Evolutionary conservation across 1,139 yeast species (phyloP).

Genomic region (Suhomyces yuchorum): DNA sequence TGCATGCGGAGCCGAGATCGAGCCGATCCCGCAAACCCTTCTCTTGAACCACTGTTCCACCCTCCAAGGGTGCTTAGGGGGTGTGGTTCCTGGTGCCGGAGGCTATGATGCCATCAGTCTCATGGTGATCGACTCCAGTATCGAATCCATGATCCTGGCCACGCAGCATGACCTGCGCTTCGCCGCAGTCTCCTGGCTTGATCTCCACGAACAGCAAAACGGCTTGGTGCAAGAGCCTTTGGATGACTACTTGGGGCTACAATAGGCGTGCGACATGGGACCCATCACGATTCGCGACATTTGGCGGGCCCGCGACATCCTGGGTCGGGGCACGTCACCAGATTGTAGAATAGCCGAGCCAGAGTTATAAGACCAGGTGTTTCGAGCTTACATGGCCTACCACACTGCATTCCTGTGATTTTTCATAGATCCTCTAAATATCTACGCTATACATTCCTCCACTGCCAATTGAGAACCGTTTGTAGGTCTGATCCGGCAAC

Average conservation of each 20-base stretch:
- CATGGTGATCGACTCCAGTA: slow-evolving; percentile 54
- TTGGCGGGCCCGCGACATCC: background rate
- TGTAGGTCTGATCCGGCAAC: too few species aligned
- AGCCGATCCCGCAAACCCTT: slow-evolving; percentile 74
- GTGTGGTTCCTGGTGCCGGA: slow-evolving; percentile 98
- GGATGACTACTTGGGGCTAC: slow-evolving; percentile 25
- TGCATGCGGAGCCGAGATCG: slow-evolving; percentile 81
- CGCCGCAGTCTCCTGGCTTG: slow-evolving; percentile 60
- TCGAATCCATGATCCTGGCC: slow-evolving; percentile 36
- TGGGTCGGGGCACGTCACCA: background rate
- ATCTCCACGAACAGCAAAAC: slow-evolving; percentile 57
- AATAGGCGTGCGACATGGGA: background rate
- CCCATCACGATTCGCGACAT: background rate
- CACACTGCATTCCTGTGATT: background rate
- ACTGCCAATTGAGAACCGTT: too few species aligned
- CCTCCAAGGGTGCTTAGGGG: slow-evolving; percentile 80
- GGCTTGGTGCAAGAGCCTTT: slow-evolving; percentile 50
- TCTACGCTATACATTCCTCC: background rate
- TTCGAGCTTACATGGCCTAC: background rate
- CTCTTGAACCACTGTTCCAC: slow-evolving; percentile 62
- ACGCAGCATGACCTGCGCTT: slow-evolving; percentile 36
- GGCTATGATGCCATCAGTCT: slow-evolving; percentile 92
- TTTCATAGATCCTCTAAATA: background rate
- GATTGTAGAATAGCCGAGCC: background rate
- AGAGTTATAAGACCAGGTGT: background rate